These are phyloP conservation scores for Phoma sp. DNA, from an alignment of 2,329 filamentous ascomycete species.

Conservation along the genomic window DNA sequence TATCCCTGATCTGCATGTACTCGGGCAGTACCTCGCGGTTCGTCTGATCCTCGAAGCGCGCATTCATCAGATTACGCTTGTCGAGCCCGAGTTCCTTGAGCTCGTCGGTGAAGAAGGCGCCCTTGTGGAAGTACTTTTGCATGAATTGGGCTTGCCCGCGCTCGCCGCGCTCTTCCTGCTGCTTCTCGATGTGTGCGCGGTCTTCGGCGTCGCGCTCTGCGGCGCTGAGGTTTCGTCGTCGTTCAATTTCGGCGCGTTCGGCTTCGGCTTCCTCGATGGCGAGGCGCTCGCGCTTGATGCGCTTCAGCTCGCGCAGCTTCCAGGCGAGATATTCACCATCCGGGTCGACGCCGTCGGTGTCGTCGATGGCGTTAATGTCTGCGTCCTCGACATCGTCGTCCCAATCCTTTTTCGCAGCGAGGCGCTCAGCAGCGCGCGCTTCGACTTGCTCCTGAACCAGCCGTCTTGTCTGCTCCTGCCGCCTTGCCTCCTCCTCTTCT, in stretches of 20 bases:
- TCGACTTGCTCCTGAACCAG: constrained; percentile 89
- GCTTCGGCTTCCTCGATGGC: constrained; percentile 83
- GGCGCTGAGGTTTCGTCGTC: constrained; percentile 82
- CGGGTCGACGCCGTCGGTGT: constrained; percentile 84
- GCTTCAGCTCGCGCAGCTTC: constrained; percentile 89
- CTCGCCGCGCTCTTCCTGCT: constrained; percentile 76
- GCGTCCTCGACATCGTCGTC: constrained; percentile 73
- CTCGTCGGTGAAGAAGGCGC: constrained; percentile 92
- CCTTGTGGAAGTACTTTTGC: constrained; percentile 97
- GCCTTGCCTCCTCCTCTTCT: constrained; percentile 62
- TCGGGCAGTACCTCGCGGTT: constrained; percentile 86
- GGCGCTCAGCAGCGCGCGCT: constrained; percentile 77
- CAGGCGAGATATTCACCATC: constrained; percentile 90
- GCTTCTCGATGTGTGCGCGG: constrained; percentile 74
- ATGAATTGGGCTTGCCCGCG: constrained; percentile 87
- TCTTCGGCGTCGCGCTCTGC: constrained; percentile 90
- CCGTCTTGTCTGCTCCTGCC: constrained; percentile 75
- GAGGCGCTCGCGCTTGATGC: constrained; percentile 85
- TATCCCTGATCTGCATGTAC: constrained; percentile 90
- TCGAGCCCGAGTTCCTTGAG: constrained; percentile 77
- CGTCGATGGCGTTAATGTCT: constrained; percentile 79
- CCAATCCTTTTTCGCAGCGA: constrained; percentile 83
- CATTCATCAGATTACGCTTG: constrained; percentile 84
- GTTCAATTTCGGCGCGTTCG: constrained; percentile 88
- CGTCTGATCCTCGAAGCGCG: constrained; percentile 81